Conservation (phyloP, 2,329 filamentous ascomycete genomes). For the Bipolaris zeicola region DNA sequence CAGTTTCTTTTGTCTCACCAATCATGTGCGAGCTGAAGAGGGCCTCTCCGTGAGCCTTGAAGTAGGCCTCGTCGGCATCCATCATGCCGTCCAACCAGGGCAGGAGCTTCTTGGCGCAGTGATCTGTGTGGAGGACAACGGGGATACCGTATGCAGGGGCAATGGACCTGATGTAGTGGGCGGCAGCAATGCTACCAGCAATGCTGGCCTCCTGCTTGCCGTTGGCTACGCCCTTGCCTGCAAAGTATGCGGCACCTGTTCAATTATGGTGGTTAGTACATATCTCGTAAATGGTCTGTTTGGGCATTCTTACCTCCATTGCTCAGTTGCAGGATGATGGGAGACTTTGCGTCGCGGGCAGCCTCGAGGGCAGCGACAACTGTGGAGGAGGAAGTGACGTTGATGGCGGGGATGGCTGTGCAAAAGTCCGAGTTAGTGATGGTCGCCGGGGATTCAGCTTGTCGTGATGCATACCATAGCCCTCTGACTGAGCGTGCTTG, state of each 20-base stretch:
- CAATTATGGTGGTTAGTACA: conserved; percentile 56
- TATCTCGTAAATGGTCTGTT: neutral
- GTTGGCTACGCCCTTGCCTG: conserved; percentile 58
- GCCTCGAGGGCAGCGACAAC: conserved; percentile 83
- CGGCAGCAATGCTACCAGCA: conserved; percentile 78
- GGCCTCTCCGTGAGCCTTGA: conserved; percentile 76
- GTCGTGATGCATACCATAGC: conserved; percentile 38
- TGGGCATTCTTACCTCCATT: conserved; percentile 72
- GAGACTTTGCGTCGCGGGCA: conserved; percentile 86
- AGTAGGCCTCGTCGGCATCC: conserved; percentile 91
- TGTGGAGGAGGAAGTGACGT: conserved; percentile 84
- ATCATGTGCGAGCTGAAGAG: conserved; percentile 87
- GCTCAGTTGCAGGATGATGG: conserved; percentile 90
- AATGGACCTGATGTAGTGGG: conserved; percentile 88
- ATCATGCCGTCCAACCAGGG: conserved; percentile 80
- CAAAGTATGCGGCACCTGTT: conserved; percentile 75
- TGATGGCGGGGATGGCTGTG: conserved; percentile 46
- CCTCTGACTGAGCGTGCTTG: conserved; percentile 82
- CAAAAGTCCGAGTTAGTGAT: neutral
- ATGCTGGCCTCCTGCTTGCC: conserved; percentile 83
- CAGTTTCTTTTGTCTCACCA: conserved; percentile 45
- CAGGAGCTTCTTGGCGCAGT: conserved; percentile 73
- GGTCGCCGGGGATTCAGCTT: neutral
- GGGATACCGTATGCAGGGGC: conserved; percentile 88
- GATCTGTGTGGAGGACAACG: conserved; percentile 60